Percentiles rank a stretch among this genome's conserved stretches.
Evolutionary conservation across 345 rosid species (phyloP).

Genomic region (Eucalyptus shirleyi): DNA sequence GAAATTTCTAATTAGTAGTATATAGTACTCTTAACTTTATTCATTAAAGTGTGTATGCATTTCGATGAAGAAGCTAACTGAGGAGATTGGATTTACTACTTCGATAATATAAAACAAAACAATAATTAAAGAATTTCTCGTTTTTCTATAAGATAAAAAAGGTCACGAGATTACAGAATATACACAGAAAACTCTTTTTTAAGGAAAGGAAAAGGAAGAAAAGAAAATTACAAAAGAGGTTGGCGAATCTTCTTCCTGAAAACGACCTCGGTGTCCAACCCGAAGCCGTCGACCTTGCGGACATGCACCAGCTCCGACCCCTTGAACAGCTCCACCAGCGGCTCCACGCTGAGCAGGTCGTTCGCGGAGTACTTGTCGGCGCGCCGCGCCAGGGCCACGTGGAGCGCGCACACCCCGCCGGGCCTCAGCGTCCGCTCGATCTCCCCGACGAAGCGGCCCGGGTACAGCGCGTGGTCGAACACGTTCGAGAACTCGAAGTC

Average conservation of each 20-base stretch:
- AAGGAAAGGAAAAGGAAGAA: neutral
- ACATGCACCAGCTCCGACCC: slow-evolving; percentile 44
- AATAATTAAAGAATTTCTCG: no score
- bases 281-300: slow-evolving; percentile 81
- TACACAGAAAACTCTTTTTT: neutral
- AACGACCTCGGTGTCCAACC: slow-evolving; percentile 79
- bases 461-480: slow-evolving; percentile 79
- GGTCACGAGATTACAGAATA: neutral
- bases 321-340: slow-evolving; percentile 38
- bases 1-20: no score
- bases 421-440: slow-evolving; percentile 71
- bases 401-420: slow-evolving; percentile 55
- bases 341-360: slow-evolving; percentile 38
- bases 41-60: no score
- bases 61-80: no score
- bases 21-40: no score
- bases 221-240: neutral
- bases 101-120: no score
- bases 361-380: slow-evolving; percentile 83
- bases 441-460: slow-evolving; percentile 57
- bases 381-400: slow-evolving; percentile 48
- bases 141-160: no score
- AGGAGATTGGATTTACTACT: no score
- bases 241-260: slow-evolving; percentile 31
- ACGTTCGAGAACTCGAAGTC: slow-evolving; percentile 89